Percentiles rank a stretch among this genome's conserved stretches.
Conservation (phyloP, 2,329 filamentous ascomycete genomes). For the Exophiala bonariae region DNA sequence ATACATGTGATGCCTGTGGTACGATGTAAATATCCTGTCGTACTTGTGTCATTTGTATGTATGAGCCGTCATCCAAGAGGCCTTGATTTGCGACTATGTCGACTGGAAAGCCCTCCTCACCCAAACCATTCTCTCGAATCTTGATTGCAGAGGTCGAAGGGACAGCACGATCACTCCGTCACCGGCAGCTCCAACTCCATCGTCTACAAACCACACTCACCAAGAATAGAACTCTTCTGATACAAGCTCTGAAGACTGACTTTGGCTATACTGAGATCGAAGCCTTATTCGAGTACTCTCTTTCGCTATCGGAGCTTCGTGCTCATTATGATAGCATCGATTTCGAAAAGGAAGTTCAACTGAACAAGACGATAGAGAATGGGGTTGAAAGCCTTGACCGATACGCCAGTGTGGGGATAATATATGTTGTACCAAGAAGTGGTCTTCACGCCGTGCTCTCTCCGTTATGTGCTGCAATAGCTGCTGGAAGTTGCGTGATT, state of each 20-base stretch:
- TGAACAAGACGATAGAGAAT: neutral
- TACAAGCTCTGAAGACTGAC: neutral
- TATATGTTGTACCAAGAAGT: conserved; percentile 35
- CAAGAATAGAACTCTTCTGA: neutral
- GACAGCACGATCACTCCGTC: conserved; percentile 8
- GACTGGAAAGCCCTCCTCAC: too few species aligned
- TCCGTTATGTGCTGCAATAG: conserved; percentile 36
- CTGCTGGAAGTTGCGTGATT: conserved; percentile 39
- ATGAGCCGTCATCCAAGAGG: too few species aligned
- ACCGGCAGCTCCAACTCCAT: conserved; percentile 16
- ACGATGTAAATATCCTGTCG: too few species aligned
- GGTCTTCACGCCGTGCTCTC: conserved; percentile 35
- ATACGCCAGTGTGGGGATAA: conserved; percentile 18
- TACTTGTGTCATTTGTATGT: too few species aligned
- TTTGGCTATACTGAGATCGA: conserved; percentile 29
- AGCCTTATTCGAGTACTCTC: conserved; percentile 31
- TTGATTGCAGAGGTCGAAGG: neutral
- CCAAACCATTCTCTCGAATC: too few species aligned
- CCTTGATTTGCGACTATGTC: too few species aligned
- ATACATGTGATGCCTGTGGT: too few species aligned
- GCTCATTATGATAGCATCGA: conserved; percentile 33
- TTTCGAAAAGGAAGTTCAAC: conserved; percentile 27
- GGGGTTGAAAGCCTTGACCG: neutral
- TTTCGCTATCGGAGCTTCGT: conserved; percentile 33
- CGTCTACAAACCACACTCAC: conserved; percentile 9